Percentiles rank a stretch among this genome's conserved stretches.
These are phyloP conservation scores for Brassica nigra DNA, from an alignment of 345 rosid species.

Conservation along the genomic window DNA sequence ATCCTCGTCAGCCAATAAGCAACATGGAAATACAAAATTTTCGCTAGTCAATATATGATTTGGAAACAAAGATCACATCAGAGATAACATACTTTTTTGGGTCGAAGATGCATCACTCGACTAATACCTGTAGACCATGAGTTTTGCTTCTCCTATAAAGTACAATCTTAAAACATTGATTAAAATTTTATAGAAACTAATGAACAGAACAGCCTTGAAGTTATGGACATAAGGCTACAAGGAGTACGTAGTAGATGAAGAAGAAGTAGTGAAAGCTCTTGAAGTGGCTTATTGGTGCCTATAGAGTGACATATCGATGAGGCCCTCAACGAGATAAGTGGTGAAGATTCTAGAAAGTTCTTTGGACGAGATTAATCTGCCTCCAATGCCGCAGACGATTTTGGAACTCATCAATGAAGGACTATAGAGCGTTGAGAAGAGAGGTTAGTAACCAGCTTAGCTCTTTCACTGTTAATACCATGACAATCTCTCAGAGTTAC, in stretches of 20 bases:
- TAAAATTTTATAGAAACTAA: conserved; percentile 46
- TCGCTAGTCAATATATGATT: no score
- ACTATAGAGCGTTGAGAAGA: conserved; percentile 78
- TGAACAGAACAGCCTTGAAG: conserved; percentile 50
- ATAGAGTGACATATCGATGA: conserved; percentile 57
- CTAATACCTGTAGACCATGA: no score
- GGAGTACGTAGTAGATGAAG: conserved; percentile 63
- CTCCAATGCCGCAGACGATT: conserved; percentile 88
- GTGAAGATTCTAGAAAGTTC: conserved; percentile 74
- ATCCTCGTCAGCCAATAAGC: no score
- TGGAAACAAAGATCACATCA: no score
- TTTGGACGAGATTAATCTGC: conserved; percentile 47
- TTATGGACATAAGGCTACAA: conserved; percentile 48
- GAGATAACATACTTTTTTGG: no score
- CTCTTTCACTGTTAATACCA: conserved; percentile 48
- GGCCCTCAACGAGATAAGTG: conserved; percentile 77
- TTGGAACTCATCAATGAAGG: conserved; percentile 84
- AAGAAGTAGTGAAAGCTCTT: conserved; percentile 56
- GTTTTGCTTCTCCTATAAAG: no score
- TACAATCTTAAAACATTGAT: neutral
- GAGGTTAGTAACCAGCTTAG: conserved; percentile 55
- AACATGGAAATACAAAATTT: no score
- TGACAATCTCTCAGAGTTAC: conserved; percentile 43
- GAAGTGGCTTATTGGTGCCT: conserved; percentile 76
- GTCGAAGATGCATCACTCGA: no score